Base-by-base conservation (phyloP, 345 rosid species). In the Fremontodendron californicum region DNA sequence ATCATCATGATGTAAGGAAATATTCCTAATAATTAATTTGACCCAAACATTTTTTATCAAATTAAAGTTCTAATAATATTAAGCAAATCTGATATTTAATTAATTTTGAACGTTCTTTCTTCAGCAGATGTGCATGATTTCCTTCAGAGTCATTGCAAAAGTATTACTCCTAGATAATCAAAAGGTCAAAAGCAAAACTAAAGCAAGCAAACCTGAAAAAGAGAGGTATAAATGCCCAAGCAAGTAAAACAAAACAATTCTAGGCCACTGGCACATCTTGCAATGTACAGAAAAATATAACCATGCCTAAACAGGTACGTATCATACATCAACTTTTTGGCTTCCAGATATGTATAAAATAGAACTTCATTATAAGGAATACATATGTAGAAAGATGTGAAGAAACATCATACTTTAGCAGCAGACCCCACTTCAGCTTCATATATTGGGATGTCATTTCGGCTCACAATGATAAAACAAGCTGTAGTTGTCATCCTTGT, bases 341-440 rank as follows among this genome's bases (percentile, higher is more conserved):
- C 15, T 3, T 35, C 11, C 13, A 42, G 6, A 6, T 40, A 13
- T 16, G 31, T 12, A 40, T 43, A 45, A 27, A 61, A 43, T 6
- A 42, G 25, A 27, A 43, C 1, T 62, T 25, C 6, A 49, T 43
- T 15, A 15, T 19, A 8, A 65, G 15, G 42, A 75, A n/a, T 0
- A 35, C 6, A 74, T 15, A 60, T 29, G 15, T 43, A 61, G 39
- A 9, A 16, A 18, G 18, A 39, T 1, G 16, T 42, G 69, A 13
- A 33, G 21, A 60, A 63, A 65, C 8, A 15, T 15, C 72, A 51
- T 88, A 96, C 98, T 82, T 96, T 96, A 29, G 90, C 86, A 58
- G 94, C 90, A 77, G 98, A 89, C 63, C 98, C 98, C 71, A 93
- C 91, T 90, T 96, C 96, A 76, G 98, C 97, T 89, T 96, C 98